Base-by-base conservation (phyloP, 1,284 basidiomycete species). In the Cutaneotrichosporon sp. region DNA sequence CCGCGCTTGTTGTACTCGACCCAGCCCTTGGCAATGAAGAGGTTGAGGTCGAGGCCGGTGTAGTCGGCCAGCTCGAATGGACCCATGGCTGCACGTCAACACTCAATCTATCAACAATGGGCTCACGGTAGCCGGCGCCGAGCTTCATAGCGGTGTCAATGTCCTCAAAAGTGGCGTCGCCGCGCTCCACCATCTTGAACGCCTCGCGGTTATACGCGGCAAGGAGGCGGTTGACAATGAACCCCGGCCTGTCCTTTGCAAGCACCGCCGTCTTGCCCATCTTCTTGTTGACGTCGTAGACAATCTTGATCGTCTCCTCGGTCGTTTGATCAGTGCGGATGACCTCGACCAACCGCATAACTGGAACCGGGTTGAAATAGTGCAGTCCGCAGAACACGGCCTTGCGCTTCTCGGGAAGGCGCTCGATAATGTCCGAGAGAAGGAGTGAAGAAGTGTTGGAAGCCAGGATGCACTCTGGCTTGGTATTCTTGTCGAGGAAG, bases 111-210 rank as follows among this genome's bases (percentile, higher is more conserved):
- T 1, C 5, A n/a, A 58, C 51, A 46, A 34, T 58, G 36, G 4
- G 62, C 61, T 51, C 47, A 80, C 76, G 79, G 67, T 81, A 77
- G 6, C 85, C 85, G 2, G 85, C 85, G 21, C 85, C 85, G 21
- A 86, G 80, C 73, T 84, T 84, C 85, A 86, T 86, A 13, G 85
- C 85, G 11, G 80, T 82, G 72, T 86, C 85, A 59, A 86, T 81
- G 73, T 86, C 85, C 73, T 85, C 80, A 5, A 82, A 73, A 0
- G 83, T 81, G 0, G 85, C 85, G 61, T 86, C 85, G 5, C 85
- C 85, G 34, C 85, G 80, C 73, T 86, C 85, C 22, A 85, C 78
- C 81, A 86, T 84, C 36, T 84, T 75, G 60, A 85, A 82, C 1
- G 84, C 83, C 73, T 86, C 85, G 65, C 80, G 77, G 76, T 84